Evolutionary conservation across 2,329 filamentous ascomycete species (phyloP).

Genomic region (Arthroderma sp.): DNA sequence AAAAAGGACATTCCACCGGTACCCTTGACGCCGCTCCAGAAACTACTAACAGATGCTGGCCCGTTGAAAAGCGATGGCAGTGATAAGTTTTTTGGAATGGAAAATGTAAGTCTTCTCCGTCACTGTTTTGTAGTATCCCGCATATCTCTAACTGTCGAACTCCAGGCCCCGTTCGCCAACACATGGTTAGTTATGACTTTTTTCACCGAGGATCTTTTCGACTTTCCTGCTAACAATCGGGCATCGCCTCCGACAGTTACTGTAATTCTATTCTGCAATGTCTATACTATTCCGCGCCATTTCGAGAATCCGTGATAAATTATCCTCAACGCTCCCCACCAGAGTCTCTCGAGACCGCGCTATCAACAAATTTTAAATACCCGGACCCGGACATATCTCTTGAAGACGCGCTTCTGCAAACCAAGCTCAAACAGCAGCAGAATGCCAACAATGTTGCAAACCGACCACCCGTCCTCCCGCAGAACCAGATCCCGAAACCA

Average conservation of each 20-base stretch:
- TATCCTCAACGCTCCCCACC: constrained; percentile 65
- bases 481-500: constrained; percentile 51
- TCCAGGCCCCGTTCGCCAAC: constrained; percentile 66
- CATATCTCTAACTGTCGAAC: constrained; percentile 16
- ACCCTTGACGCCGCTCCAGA: constrained; percentile 49
- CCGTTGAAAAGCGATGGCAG: constrained; percentile 75
- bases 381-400: constrained; percentile 48
- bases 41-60: constrained; percentile 71
- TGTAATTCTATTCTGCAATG: constrained; percentile 98
- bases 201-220: not conserved
- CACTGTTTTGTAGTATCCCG: not conserved
- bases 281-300: constrained; percentile 87
- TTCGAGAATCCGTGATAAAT: constrained; percentile 85
- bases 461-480: constrained; percentile 31
- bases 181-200: constrained; percentile 60
- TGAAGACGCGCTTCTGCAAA: constrained; percentile 39
- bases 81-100: constrained; percentile 96
- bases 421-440: constrained; percentile 32
- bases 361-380: constrained; percentile 39
- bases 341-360: constrained; percentile 52
- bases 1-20: constrained; percentile 51
- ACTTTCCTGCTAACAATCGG: constrained; percentile 8
- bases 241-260: constrained; percentile 51
- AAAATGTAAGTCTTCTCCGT: constrained; percentile 61
- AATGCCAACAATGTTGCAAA: constrained; percentile 17